Evolutionary conservation across 305 asterid genomes (phyloP), one percentile per base, ranked within the genome.

Genomic region (Euphrasia arctica): DNA sequence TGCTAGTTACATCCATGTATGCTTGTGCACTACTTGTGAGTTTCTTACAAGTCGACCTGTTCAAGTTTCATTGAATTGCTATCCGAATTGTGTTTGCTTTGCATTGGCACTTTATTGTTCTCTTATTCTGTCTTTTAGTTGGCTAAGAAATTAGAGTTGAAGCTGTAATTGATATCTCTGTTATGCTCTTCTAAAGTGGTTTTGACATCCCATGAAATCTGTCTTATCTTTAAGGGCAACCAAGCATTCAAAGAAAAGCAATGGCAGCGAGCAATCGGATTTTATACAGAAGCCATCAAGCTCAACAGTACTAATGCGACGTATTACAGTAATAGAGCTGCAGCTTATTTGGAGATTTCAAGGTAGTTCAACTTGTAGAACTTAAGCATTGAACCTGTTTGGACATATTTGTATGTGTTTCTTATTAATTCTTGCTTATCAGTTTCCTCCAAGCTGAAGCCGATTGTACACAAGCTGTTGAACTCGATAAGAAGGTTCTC

Each of bases 161-260:
- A 62, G 13, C 27, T 55, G 54, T 57, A 55, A 62, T 52, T 49
- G 70, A 18, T 52, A 27, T 60, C 45, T 68, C 10, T 56, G 60
- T 63, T 51, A 39, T 49, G 9, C 58, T 42, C 55, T 55, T 62
- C 61, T 54, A 0, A 18, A 68, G 9, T 58, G 45, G 54, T 52
- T 15, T 58, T 58, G 60, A 29, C 64, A 49, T 61, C 58, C 29
- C 67, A 18, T 65, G 25, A 9, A 14, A 62, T 45, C 27, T 28
- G 25, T 58, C 43, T 11, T 47, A n/a, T 42, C 36, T 50, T 65
- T 39, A 88, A 54, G 99, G 99, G 99, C 57, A 93, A 93, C 71
- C 95, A 86, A 80, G 96, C 99, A 52, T 93, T 79, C 73, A 90
- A 93, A 81, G 94, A 82, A 31, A 93, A 71, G 63, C 96, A 90